A percentile compares a stretch with the other conserved stretches of the same genome.
Evolutionary conservation across 345 rosid genomes (phyloP).

Genomic region (Ceriops tagal): DNA sequence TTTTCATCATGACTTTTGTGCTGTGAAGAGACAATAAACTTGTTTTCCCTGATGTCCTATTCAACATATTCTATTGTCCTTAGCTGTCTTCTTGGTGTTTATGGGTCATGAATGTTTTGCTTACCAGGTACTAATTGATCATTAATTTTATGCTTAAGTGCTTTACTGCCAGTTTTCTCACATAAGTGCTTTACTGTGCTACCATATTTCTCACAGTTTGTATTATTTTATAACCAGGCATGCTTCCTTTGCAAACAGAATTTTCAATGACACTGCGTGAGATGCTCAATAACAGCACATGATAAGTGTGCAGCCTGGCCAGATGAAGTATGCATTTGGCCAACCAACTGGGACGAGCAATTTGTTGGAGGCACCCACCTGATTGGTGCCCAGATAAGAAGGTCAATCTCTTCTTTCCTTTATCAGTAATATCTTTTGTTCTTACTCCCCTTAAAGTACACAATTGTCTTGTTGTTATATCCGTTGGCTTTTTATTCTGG

Average conservation of each 20-base stretch:
- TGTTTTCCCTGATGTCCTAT: too few relatives aligned
- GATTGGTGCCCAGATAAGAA: constrained; percentile 62
- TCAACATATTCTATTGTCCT: too few relatives aligned
- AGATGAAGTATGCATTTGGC: constrained; percentile 50
- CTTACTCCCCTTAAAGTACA: not conserved
- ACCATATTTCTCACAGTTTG: not conserved
- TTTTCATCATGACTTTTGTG: too few relatives aligned
- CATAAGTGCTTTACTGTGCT: not conserved
- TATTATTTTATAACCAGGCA: constrained; percentile 41
- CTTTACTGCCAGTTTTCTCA: not conserved
- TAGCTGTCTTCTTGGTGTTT: too few relatives aligned
- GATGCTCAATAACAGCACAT: constrained; percentile 70
- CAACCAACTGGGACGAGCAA: constrained; percentile 54
- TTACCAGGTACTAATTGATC: too few relatives aligned
- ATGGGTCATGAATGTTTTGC: too few relatives aligned
- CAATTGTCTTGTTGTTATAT: not conserved
- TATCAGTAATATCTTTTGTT: constrained; percentile 9
- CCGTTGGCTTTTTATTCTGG: not conserved
- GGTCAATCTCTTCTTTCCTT: constrained; percentile 71
- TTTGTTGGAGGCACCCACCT: constrained; percentile 92
- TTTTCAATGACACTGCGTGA: constrained; percentile 63
- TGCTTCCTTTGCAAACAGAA: constrained; percentile 77
- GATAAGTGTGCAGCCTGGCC: constrained; percentile 84
- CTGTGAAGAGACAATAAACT: too few relatives aligned
- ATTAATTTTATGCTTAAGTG: not conserved